These are phyloP conservation scores for Trichoderma sp. DNA, from an alignment of 2,329 filamentous ascomycete species.

Conservation along the genomic window DNA sequence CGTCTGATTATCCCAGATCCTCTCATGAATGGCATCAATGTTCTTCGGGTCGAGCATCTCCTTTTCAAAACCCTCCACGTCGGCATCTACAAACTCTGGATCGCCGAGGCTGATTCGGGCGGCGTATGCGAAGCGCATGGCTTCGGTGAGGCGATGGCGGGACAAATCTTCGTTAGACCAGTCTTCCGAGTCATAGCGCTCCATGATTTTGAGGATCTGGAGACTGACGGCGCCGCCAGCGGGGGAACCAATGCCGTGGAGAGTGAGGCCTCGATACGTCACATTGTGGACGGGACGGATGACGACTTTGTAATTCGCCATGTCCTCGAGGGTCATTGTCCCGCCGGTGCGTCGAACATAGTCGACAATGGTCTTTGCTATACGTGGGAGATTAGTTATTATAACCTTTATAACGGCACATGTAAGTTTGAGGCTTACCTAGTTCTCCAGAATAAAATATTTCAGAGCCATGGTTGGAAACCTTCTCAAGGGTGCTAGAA, in stretches of 20 bases:
- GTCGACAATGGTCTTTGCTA: constrained; percentile 69
- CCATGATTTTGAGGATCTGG: constrained; percentile 76
- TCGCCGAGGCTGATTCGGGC: constrained; percentile 78
- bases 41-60: constrained; percentile 63
- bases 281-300: constrained; percentile 63
- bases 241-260: constrained; percentile 70
- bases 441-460: constrained; percentile 73
- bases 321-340: constrained; percentile 80
- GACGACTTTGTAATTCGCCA: constrained; percentile 68
- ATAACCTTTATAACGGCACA: background rate
- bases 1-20: constrained; percentile 70
- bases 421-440: constrained; percentile 31
- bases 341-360: constrained; percentile 68
- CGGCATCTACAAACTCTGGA: constrained; percentile 64
- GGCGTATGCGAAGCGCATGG: constrained; percentile 86
- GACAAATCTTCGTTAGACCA: constrained; percentile 59
- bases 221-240: constrained; percentile 75
- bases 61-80: constrained; percentile 62
- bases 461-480: constrained; percentile 70
- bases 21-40: constrained; percentile 57
- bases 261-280: constrained; percentile 66
- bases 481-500: constrained; percentile 64
- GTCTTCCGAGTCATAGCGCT: constrained; percentile 65
- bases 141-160: constrained; percentile 81
- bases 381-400: constrained; percentile 36